phyloP scores from a whole-genome alignment of 495 filamentous ascomycete species.

The Penicillium mononematosum region DNA sequence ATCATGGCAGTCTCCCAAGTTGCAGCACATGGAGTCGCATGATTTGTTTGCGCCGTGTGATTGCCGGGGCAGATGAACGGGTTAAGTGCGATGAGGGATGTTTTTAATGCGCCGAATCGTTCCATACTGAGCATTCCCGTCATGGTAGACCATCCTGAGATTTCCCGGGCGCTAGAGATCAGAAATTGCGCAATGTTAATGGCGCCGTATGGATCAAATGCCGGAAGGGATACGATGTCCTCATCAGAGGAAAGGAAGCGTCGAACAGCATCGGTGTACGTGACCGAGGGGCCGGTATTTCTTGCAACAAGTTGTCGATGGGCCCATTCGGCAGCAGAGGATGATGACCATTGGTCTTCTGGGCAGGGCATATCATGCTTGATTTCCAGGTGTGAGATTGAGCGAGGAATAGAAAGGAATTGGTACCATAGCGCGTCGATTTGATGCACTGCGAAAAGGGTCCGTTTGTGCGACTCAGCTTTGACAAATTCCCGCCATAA shows the following conservation, averaged over 20 bases:
- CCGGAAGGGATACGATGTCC: conserved; percentile 21
- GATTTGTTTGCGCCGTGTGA: conserved; percentile 1
- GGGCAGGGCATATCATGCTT: conserved; percentile 40
- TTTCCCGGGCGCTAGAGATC: conserved; percentile 38
- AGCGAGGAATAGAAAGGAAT: conserved; percentile 37
- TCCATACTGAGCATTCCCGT: conserved; percentile 38
- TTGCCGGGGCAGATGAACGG: conserved; percentile 26
- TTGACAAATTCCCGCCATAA: conserved; percentile 34
- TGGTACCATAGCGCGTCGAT: conserved; percentile 42
- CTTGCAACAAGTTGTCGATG: conserved; percentile 28
- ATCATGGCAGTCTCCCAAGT: conserved; percentile 42
- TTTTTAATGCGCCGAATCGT: conserved; percentile 31
- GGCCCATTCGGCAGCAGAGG: conserved; percentile 35
- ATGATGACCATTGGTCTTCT: conserved; percentile 30
- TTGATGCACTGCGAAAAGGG: conserved; percentile 38
- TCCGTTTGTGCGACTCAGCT: conserved; percentile 39
- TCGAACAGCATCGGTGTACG: conserved; percentile 37
- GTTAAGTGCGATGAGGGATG: conserved; percentile 31
- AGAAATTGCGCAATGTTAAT: conserved; percentile 42
- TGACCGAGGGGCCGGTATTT: conserved; percentile 20
- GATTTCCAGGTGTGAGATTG: conserved; percentile 38
- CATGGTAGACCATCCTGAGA: conserved; percentile 43
- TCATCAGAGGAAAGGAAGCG: conserved; percentile 29
- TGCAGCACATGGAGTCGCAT: conserved; percentile 22
- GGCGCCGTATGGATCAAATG: conserved; percentile 38